phyloP scores from a whole-genome alignment of 495 filamentous ascomycete species.

The Jackrogersella minutella region DNA sequence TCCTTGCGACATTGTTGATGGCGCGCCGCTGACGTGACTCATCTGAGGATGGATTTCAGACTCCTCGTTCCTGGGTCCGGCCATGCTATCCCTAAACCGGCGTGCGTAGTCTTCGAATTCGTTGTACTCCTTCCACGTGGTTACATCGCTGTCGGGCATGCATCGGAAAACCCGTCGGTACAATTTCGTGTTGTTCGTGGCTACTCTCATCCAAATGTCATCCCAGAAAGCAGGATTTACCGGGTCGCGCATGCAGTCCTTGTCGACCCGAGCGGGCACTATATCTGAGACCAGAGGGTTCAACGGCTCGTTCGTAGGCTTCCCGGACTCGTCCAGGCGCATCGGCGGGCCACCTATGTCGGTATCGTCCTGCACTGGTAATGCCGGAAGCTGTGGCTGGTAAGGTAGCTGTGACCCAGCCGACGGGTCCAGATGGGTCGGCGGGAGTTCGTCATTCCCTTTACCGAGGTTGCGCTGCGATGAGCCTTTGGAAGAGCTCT shows the following conservation, averaged over 20 bases:
- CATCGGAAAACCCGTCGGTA: slow-evolving; percentile 94
- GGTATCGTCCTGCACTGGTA: slow-evolving; percentile 75
- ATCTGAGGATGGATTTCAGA: slow-evolving; percentile 41
- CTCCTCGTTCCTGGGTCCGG: slow-evolving; percentile 53
- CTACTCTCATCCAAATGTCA: slow-evolving; percentile 86
- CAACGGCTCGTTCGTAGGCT: slow-evolving; percentile 44
- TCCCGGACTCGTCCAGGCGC: slow-evolving; percentile 53
- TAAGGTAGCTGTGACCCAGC: slow-evolving; percentile 53
- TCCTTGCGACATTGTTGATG: slow-evolving; percentile 31
- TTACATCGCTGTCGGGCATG: slow-evolving; percentile 94
- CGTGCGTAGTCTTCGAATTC: slow-evolving; percentile 82
- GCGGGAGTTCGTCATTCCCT: slow-evolving; percentile 37
- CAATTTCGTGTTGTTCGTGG: slow-evolving; percentile 92
- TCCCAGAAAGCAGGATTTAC: slow-evolving; percentile 83
- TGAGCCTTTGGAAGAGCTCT: slow-evolving; percentile 26
- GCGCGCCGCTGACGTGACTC: slow-evolving; percentile 47
- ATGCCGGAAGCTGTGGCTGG: slow-evolving; percentile 69
- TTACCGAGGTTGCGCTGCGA: slow-evolving; percentile 23
- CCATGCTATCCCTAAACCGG: slow-evolving; percentile 75
- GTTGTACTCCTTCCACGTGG: slow-evolving; percentile 93
- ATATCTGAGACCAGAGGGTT: slow-evolving; percentile 73
- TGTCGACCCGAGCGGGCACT: slow-evolving; percentile 61
- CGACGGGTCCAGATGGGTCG: slow-evolving; percentile 7
- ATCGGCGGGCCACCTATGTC: slow-evolving; percentile 77
- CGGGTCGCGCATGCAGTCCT: slow-evolving; percentile 76